Evolutionary conservation across 1,284 basidiomycete species (phyloP), one percentile per base, ranked within the genome.

Genomic region (Papiliotrema fonsecae): DNA sequence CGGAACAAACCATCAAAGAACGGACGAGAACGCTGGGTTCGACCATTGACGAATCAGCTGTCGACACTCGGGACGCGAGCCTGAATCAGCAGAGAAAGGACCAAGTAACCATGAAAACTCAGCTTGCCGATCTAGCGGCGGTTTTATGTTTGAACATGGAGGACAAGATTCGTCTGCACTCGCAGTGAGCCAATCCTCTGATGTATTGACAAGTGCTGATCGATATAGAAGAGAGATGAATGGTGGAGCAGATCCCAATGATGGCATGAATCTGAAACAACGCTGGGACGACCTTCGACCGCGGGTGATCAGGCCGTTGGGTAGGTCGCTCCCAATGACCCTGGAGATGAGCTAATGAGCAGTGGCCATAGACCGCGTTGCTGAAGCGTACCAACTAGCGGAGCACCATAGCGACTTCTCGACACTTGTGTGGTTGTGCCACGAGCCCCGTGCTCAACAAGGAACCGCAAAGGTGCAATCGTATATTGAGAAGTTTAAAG

Each of bases 381-480:
- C 81, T 30, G 75, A 82, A 42, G 90, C 90, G 0, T 92, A 90
- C 68, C 70, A 76, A 6, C 79, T 96, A 1, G 90, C 91, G 2
- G 89, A 94, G 62, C 78, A 85, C 56, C 91, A 92, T 67, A 78
- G 78, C 22, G 91, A 96, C 69, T 96, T 87, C 75, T 76, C 80
- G 13, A 87, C 82, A 31, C 79, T 97, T 9, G 88, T 86, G 19
- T 81, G 85, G 36, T 78, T 97, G 4, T 91, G 87, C 70, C 82
- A 89, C 65, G 81, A 64, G 49, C 67, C 52, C 0, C 31, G 25
- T 7, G 54, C 65, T 36, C 56, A 65, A 9, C 38, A 38, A 11
- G 70, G 71, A 1, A 45, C 58, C 1, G 62, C 63, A 1, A 60
- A 70, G 19, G 58, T 77, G 11, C 69, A 86, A 60, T 69, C 70